Base-by-base conservation (phyloP, 108 stramenopile genomes). In the Skeletonema tropicum region DNA sequence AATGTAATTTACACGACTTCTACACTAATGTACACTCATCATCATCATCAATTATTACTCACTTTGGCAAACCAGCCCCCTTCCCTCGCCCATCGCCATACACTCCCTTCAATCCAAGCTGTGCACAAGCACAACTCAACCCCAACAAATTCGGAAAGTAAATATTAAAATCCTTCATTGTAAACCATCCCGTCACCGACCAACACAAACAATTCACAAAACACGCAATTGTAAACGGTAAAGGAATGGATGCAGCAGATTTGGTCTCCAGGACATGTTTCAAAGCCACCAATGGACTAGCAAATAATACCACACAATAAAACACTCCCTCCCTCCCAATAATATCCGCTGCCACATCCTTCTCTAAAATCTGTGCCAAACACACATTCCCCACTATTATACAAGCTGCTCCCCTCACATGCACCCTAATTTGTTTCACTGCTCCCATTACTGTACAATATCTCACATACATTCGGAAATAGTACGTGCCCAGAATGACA, bases 191-290 rank as follows among this genome's bases (percentile, higher is more conserved):
- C 31, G 76, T 63, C 6, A 88, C 75, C 29, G 78, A 81, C 94
- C 94, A 95, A 12, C 83, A 70, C 11, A 82, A 65, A 67, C 94
- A 92, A 75, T 93, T 95, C 23, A 90, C 30, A 4, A 84, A 57
- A 11, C 86, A 86, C 21, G 94, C 92, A 23, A 95, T 10, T 17
- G 94, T 90, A 45, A 93, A 92, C 21, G 94, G 94, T n/a, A 95
- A 75, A 14, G 94, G 91, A 41, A 95, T 73, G 46, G 79, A 73
- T 57, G 75, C 75, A 3, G 91, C 89, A 5, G 86, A 88, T 64
- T 83, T 85, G 12, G 73, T 89, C 73, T 80, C 52, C 38, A 92
- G 39, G 0, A 89, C 91, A 38, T 81, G 64, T 59, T 81, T 79
- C 41, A 89, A 64, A 1, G 87, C 86, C 14, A 87, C 49, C 59